Evolutionary conservation across 2,329 filamentous ascomycete species (phyloP), one percentile per base, ranked within the genome.

Genomic region (Monilinia vaccinii-corymbosi): DNA sequence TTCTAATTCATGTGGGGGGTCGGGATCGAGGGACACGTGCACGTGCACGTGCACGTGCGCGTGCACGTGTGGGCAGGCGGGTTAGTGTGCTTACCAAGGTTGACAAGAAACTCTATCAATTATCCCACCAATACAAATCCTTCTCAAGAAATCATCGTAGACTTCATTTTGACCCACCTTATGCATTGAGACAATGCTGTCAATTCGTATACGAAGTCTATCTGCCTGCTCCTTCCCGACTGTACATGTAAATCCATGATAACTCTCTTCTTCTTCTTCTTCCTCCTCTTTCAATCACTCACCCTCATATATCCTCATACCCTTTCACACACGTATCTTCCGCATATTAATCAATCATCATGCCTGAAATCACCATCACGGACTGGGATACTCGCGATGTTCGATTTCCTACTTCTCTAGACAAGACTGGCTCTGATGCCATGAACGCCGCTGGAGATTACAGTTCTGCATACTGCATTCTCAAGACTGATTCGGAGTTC

Each of bases 361-460:
- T 80, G 78, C 67, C 75, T 53, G 81, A 86, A 67, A 79, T 90
- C 69, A 89, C 83, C 61, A 89, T 91, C 71, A 90, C 85, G 58
- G 82, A 85, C 64, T 90, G 84, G 78, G 78, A 76, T 66, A 88
- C 86, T 61, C 81, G 85, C 71, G 87, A 91, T 76, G 86, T 91
- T 72, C 84, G 87, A 67, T 91, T 91, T 73, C 87, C 87, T 74
- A 97, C 91, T n/a, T 96, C 91, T 45, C 84, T 97, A 63, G 91
- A 96, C 76, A 94, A 93, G 78, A 96, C 91, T n/a, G 91, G 91
- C 69, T 95, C 90, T 10, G 92, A 97, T 82, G 92, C 91, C 70
- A 97, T 96, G 92, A 96, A 97, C 72, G 88, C 89, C 3, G 91
- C 91, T 2, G 89, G 91, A 63, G 91, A 96, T 75, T 96, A 96